These are phyloP conservation scores for Vitis hybrid DNA, from an alignment of 177 flowering plant species.

Conservation along the genomic window DNA sequence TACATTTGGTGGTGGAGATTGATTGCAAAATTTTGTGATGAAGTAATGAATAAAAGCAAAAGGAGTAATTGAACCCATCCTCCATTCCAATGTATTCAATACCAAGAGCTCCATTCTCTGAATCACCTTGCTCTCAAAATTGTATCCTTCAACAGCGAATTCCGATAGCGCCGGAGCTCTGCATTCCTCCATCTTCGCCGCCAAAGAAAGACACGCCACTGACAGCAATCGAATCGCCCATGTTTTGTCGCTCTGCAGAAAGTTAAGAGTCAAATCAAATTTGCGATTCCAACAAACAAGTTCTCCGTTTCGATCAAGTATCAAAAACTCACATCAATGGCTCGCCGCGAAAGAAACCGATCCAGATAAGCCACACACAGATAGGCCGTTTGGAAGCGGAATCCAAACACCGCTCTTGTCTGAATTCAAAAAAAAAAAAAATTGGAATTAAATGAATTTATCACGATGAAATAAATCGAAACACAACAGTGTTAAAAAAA, in stretches of 20 bases:
- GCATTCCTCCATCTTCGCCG: conserved; percentile 52
- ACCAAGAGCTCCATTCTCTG: conserved; percentile 51
- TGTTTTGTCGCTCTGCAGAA: conserved; percentile 26
- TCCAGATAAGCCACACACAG: conserved; percentile 62
- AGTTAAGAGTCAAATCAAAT: background rate
- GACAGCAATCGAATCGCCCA: conserved; percentile 46
- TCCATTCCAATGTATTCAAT: conserved; percentile 46
- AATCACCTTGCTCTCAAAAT: conserved; percentile 32
- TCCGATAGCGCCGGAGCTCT: conserved; percentile 28
- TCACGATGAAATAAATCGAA: no score
- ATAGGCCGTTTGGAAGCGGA: conserved; percentile 55
- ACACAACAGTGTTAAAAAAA: background rate
- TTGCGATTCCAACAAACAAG: background rate
- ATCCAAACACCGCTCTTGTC: conserved; percentile 50
- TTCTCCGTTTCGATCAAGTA: no score
- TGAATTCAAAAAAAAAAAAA: conserved; percentile 10
- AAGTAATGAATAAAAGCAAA: conserved; percentile 33
- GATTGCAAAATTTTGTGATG: conserved; percentile 21
- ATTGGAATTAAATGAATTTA: background rate
- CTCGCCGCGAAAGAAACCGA: conserved; percentile 48
- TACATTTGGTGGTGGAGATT: conserved; percentile 8
- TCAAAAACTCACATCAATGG: conserved; percentile 45
- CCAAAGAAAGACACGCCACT: conserved; percentile 46
- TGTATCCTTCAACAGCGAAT: conserved; percentile 24
- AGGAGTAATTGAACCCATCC: conserved; percentile 39